Evolutionary conservation across 352 stramenopile genomes (phyloP).

Genomic region (Phytophthora vignae): DNA sequence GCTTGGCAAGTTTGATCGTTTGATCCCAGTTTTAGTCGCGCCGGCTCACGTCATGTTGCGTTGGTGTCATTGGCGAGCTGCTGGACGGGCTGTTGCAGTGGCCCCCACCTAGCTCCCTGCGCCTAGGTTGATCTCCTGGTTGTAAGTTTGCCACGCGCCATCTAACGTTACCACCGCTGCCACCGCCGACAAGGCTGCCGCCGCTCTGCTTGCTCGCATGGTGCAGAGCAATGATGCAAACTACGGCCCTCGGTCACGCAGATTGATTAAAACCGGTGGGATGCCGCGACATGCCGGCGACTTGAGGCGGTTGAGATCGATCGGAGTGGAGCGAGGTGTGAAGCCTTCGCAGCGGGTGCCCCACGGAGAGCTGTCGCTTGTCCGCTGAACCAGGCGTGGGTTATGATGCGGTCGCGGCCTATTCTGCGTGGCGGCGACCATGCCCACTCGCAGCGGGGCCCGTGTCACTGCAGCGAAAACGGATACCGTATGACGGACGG

Average conservation of each 20-base stretch:
- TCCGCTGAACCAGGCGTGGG: background rate
- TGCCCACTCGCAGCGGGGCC: background rate
- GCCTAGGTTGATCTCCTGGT: background rate
- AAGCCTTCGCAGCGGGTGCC: too few species aligned
- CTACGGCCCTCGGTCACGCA: background rate
- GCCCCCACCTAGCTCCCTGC: background rate
- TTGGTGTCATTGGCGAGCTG: background rate
- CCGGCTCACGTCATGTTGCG: background rate
- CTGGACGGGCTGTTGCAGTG: background rate
- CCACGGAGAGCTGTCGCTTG: background rate
- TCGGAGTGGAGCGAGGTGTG: background rate
- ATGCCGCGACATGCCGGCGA: background rate
- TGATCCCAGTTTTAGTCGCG: background rate
- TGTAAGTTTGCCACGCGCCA: background rate
- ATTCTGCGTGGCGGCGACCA: too few species aligned
- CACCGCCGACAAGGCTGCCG: background rate
- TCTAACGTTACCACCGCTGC: background rate
- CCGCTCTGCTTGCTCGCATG: background rate
- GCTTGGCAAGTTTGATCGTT: background rate
- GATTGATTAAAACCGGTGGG: conserved; percentile 4
- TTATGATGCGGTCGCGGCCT: too few species aligned
- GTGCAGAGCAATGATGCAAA: background rate
- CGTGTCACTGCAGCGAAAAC: conserved; percentile 7
- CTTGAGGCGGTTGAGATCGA: background rate
- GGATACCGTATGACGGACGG: too few species aligned